Evolutionary conservation across 164 flowering plant genomes (phyloP), one percentile per base, ranked within the genome.

Genomic region (Dillenia suffruticosa): DNA sequence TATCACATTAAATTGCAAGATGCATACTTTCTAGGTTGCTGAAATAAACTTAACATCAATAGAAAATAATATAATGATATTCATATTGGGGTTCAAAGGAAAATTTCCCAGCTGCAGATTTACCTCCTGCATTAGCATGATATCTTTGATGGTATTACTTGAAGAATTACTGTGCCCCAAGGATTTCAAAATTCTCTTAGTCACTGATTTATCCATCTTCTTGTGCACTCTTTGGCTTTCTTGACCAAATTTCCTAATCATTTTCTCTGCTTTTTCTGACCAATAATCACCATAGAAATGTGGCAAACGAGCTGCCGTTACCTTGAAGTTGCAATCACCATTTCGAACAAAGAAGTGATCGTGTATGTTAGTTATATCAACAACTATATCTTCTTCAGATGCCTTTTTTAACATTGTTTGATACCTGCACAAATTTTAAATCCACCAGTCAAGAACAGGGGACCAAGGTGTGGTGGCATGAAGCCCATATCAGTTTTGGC

Each of bases 71-170:
- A 57, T 17, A 44, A 16, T 43, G 26, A 40, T n/a, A 45, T 15
- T 17, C 17, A 15, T 1, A 44, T 57, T 8, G 3, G 13, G 1
- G 13, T 32, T 12, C 16, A 56, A 16, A 12, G 44, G 1, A 45
- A 16, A 14, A n/a, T 14, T n/a, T 16, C 17, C 19, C 17, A 54
- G 46, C 19, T 44, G 11, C 19, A 47, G 61, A 47, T 44, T 63
- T 61, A 82, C 87, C 58, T 77, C 72, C n/a, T 80, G 76, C 84
- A 82, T 82, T 47, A 83, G 60, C 3, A 78, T 59, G 49, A 69
- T 49, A 59, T 80, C 84, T 57, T 76, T 80, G 9, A 70, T 7
- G 11, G 72, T 65, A 65, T 49, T 63, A 24, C 9, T 68, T 22
- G 77, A 68, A 58, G 63, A 60, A 60, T 61, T 46, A 15, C 15